Evolutionary conservation across 2,329 filamentous ascomycete species (phyloP).

Genomic region (Anisogramma anomala): DNA sequence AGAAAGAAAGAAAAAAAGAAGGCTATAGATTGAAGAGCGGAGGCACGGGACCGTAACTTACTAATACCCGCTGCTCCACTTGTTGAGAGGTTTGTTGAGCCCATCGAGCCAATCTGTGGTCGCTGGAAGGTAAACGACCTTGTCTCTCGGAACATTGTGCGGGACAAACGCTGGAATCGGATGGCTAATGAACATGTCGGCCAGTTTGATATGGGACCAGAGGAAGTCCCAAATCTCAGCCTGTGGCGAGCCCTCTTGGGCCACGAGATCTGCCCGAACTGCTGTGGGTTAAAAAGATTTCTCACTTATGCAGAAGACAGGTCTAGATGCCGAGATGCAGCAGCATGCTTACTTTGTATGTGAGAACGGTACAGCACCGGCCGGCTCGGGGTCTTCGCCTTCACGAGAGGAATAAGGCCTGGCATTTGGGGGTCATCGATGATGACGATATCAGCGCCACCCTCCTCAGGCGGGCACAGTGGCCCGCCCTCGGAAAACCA

Average conservation of each 20-base stretch:
- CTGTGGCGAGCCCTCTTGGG: constrained; percentile 52
- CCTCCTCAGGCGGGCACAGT: constrained; percentile 49
- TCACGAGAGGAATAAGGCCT: constrained; percentile 62
- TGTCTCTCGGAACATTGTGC: constrained; percentile 49
- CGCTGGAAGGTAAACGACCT: constrained; percentile 65
- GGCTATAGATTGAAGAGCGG: too few relatives aligned
- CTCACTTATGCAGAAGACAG: too few relatives aligned
- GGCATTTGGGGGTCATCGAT: constrained; percentile 83
- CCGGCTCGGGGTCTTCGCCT: constrained; percentile 55
- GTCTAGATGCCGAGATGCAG: too few relatives aligned
- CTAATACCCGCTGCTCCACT: constrained; percentile 63
- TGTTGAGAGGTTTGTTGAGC: constrained; percentile 61
- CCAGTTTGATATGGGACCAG: constrained; percentile 57
- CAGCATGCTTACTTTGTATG: too few relatives aligned
- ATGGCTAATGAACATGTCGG: constrained; percentile 73
- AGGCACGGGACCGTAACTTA: too few relatives aligned
- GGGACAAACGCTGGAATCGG: constrained; percentile 69
- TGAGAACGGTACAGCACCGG: constrained; percentile 73
- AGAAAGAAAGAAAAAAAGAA: too few relatives aligned
- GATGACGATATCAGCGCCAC: constrained; percentile 65
- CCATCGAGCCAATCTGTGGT: constrained; percentile 79
- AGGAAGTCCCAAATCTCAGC: constrained; percentile 65
- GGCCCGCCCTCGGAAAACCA: constrained; percentile 62
- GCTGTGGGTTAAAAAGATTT: too few relatives aligned
- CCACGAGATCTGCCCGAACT: constrained; percentile 63